Evolutionary conservation across 208 protist genomes (phyloP).

Genomic region (Porcisia deanei): DNA sequence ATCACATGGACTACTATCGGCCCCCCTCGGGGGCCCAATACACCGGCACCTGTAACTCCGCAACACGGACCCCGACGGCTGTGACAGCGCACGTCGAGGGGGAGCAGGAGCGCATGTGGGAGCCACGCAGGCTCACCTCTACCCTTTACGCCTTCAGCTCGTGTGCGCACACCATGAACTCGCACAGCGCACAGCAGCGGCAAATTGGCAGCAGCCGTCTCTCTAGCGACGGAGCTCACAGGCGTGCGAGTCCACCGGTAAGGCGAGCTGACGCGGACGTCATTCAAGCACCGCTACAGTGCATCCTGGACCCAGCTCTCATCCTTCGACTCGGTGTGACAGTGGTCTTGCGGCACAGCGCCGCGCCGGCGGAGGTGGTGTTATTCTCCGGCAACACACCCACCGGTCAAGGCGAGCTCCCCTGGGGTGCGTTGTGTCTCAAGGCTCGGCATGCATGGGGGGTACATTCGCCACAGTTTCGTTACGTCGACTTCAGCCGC

Average conservation of each 20-base stretch:
- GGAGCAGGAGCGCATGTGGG: not conserved
- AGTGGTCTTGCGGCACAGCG: conserved; percentile 20
- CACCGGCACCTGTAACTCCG: not conserved
- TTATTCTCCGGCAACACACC: conserved; percentile 10
- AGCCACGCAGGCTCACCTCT: conserved; percentile 4
- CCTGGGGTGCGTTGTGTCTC: conserved; percentile 12
- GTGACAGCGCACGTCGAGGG: not conserved
- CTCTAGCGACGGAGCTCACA: not conserved
- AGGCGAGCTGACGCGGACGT: conserved; percentile 10
- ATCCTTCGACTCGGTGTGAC: conserved; percentile 1
- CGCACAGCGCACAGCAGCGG: not conserved
- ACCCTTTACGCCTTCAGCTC: conserved; percentile 11
- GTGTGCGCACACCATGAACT: not conserved
- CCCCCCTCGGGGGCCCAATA: not conserved
- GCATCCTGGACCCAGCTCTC: conserved; percentile 10
- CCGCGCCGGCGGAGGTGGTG: conserved; percentile 15
- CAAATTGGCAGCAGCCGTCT: not conserved
- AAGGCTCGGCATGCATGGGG: conserved; percentile 17
- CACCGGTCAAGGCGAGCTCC: conserved; percentile 10
- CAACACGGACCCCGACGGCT: not conserved
- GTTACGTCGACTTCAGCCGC: conserved; percentile 10
- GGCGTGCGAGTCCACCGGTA: conserved; percentile 12
- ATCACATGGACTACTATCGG: conserved; percentile 12
- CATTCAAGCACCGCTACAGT: conserved; percentile 7
- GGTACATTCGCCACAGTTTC: conserved; percentile 16